These are phyloP conservation scores for Quercus parvula DNA, from an alignment of 306 rosid species.

Conservation along the genomic window DNA sequence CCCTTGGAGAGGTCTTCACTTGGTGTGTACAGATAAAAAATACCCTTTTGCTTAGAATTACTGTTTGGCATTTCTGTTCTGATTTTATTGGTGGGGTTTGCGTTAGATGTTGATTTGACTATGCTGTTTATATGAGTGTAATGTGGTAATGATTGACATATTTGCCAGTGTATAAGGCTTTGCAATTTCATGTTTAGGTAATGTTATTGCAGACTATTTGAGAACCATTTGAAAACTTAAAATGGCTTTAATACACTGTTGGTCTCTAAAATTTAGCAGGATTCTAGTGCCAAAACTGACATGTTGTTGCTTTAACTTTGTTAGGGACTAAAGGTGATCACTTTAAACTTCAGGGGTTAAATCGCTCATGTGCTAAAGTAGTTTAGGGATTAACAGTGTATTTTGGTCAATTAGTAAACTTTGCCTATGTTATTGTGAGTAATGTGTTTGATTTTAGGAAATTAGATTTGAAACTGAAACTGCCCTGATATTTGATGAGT, in stretches of 20 bases:
- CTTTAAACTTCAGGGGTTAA: no score
- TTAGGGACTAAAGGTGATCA: no score
- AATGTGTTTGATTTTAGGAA: neutral
- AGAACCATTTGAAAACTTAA: neutral
- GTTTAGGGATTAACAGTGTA: no score
- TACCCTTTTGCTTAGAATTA: neutral
- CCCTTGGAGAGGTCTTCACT: slow-evolving; percentile 63
- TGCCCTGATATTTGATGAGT: neutral
- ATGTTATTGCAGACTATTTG: neutral
- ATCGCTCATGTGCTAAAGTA: no score
- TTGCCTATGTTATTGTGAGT: neutral
- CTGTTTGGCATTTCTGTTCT: neutral
- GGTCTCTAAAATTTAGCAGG: no score
- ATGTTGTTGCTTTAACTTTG: no score
- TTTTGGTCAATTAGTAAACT: no score
- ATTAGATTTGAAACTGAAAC: neutral
- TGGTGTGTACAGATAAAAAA: slow-evolving; percentile 60
- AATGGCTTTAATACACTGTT: no score
- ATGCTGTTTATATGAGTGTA: neutral
- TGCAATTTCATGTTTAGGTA: neutral
- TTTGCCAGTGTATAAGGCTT: neutral
- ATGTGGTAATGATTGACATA: neutral
- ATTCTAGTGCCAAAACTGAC: no score
- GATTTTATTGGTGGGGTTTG: neutral
- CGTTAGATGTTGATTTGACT: neutral